Evolutionary conservation across 1,284 basidiomycete species (phyloP).

Genomic region (Peniophora sp.): DNA sequence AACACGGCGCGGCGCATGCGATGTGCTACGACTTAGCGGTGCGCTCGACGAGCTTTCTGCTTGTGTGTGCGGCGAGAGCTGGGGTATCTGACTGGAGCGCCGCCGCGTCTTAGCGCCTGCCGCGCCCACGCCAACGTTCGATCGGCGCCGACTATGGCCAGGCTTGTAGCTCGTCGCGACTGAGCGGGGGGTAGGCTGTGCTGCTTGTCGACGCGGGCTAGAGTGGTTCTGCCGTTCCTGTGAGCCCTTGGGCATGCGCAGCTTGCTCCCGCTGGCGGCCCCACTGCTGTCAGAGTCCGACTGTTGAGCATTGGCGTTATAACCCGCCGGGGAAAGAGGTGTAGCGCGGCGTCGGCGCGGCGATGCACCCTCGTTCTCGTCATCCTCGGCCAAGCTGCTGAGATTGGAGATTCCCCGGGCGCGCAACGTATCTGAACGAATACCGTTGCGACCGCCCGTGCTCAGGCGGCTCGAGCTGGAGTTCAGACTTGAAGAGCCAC

Average conservation of each 20-base stretch:
- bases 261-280: slow-evolving; percentile 11
- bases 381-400: slow-evolving; percentile 61
- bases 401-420: slow-evolving; percentile 42
- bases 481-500: slow-evolving; percentile 8
- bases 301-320: slow-evolving; percentile 35
- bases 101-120: slow-evolving; percentile 58
- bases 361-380: slow-evolving; percentile 37
- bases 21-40: slow-evolving; percentile 12
- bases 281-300: slow-evolving; percentile 17
- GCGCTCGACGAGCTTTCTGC: slow-evolving; percentile 14
- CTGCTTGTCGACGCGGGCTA: slow-evolving; percentile 9
- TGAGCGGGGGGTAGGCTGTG: slow-evolving; percentile 9
- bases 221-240: slow-evolving; percentile 19
- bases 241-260: slow-evolving; percentile 28
- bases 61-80: slow-evolving; percentile 36
- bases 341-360: slow-evolving; percentile 21
- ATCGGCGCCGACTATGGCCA: slow-evolving; percentile 32
- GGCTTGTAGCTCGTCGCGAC: slow-evolving; percentile 6
- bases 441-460: slow-evolving; percentile 32
- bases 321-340: slow-evolving; percentile 55
- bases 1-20: slow-evolving; percentile 17
- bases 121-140: slow-evolving; percentile 50
- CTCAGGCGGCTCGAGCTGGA: slow-evolving; percentile 18
- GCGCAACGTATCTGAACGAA: slow-evolving; percentile 66
- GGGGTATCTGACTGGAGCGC: slow-evolving; percentile 73